Evolutionary conservation across 2,329 filamentous ascomycete genomes (phyloP).

Genomic region (Aspergillus spinulosporus): DNA sequence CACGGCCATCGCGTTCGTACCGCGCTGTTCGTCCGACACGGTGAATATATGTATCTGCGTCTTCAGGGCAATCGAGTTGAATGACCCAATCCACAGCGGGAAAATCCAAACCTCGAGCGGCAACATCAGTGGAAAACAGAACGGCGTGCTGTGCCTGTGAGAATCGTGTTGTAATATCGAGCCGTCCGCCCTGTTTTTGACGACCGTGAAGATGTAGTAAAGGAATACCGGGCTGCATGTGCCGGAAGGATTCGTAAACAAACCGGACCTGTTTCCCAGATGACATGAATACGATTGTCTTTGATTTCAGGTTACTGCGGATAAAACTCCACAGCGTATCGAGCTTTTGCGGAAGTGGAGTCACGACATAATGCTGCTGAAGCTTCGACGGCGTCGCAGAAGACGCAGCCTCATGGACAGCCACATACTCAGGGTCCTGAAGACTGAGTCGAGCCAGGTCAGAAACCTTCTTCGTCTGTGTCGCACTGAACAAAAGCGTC

Average conservation of each 20-base stretch:
- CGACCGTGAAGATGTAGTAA: slow-evolving; percentile 89
- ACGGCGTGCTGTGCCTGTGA: slow-evolving; percentile 78
- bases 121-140: slow-evolving; percentile 92
- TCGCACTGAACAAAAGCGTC: slow-evolving; percentile 93
- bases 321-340: slow-evolving; percentile 93
- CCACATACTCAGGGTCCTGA: slow-evolving; percentile 88
- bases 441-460: slow-evolving; percentile 87
- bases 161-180: slow-evolving; percentile 86
- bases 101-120: slow-evolving; percentile 91
- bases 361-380: slow-evolving; percentile 88
- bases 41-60: slow-evolving; percentile 97
- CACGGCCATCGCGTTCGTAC: slow-evolving; percentile 82
- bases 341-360: slow-evolving; percentile 82
- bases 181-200: slow-evolving; percentile 84
- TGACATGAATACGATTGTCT: slow-evolving; percentile 93
- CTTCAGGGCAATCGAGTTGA: slow-evolving; percentile 96
- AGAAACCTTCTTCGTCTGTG: slow-evolving; percentile 90
- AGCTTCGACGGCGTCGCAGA: slow-evolving; percentile 79
- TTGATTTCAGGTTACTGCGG: slow-evolving; percentile 83
- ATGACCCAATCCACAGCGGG: slow-evolving; percentile 98
- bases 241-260: slow-evolving; percentile 88
- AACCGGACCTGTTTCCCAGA: slow-evolving; percentile 97
- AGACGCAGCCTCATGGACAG: slow-evolving; percentile 80
- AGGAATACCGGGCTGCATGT: slow-evolving; percentile 90
- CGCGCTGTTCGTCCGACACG: slow-evolving; percentile 92